phyloP scores from a whole-genome alignment of 2,329 filamentous ascomycete species.

The Colletotrichum kahawae region DNA sequence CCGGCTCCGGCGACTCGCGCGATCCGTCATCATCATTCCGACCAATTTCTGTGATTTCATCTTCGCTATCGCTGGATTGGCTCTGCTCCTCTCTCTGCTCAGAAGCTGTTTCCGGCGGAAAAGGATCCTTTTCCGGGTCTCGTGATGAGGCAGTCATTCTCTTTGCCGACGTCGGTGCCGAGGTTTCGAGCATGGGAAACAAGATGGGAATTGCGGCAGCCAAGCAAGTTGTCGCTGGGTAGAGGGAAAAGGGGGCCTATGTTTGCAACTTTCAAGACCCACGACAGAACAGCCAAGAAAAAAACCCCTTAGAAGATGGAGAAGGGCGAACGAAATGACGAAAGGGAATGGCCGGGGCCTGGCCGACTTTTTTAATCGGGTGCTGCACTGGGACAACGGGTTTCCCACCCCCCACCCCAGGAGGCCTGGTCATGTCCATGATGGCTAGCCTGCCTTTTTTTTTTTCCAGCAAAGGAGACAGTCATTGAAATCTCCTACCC shows the following conservation, averaged over 20 bases:
- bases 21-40: neutral
- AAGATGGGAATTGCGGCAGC: neutral
- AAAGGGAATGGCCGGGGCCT: conserved; percentile 4
- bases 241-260: neutral
- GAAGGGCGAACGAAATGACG: conserved; percentile 4
- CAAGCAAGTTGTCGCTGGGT: neutral
- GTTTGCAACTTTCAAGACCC: neutral
- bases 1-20: neutral
- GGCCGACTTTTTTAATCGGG: conserved; percentile 10
- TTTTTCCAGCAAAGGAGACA: neutral
- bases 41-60: conserved; percentile 5
- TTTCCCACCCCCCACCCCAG: neutral
- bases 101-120: neutral
- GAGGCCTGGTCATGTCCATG: conserved; percentile 9
- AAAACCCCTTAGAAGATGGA: neutral
- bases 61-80: conserved; percentile 11
- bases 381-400: neutral
- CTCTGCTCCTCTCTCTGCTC: neutral
- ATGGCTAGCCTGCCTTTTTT: conserved; percentile 2
- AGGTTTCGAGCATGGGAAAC: neutral
- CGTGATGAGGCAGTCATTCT: neutral
- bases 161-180: conserved; percentile 16
- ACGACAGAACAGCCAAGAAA: neutral
- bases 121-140: conserved; percentile 17
- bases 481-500: neutral